Base-by-base conservation (phyloP, 139 green algal species). In the Picocystis salinarum region DNA sequence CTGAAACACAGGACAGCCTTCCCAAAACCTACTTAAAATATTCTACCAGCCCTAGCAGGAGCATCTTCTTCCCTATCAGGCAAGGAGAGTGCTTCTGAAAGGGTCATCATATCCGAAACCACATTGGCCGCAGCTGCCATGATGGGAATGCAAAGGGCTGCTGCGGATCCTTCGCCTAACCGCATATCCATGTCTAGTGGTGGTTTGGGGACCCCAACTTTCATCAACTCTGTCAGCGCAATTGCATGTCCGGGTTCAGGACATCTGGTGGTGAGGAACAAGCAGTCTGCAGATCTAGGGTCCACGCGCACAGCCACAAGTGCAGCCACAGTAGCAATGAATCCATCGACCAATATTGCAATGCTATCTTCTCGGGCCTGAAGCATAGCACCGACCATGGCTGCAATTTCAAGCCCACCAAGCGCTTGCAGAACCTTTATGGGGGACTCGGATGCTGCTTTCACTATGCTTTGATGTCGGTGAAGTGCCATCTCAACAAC, bases 91-190 rank as follows among this genome's bases (percentile, higher is more conserved):
- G n/a, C n/a, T n/a, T n/a, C n/a, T n/a, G n/a, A n/a, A n/a, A n/a
- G n/a, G n/a, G n/a, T n/a, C n/a, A n/a, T n/a, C n/a, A n/a, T n/a
- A n/a, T n/a, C n/a, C n/a, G n/a, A n/a, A n/a, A n/a, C n/a, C n/a
- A n/a, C n/a, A n/a, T n/a, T n/a, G n/a, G n/a, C n/a, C n/a, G n/a
- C n/a, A n/a, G n/a, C n/a, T n/a, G n/a, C n/a, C n/a, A n/a, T n/a
- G n/a, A n/a, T n/a, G n/a, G n/a, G n/a, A n/a, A n/a, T n/a, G n/a
- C n/a, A n/a, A n/a, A n/a, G n/a, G n/a, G n/a, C n/a, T n/a, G 63
- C 65, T 2, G 57, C 65, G 0, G 58, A 67, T 10, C 52, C 64
- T 45, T 74, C 65, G 7, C 63, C 65, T 5, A 74, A 42, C 15
- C 55, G 45, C 28, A 74, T 4, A 3, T 39, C 34, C 57, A 74